Percentiles rank a stretch among this genome's conserved stretches.
These are phyloP conservation scores for Fusarium falciforme DNA, from an alignment of 2,329 filamentous ascomycete species.

Conservation along the genomic window DNA sequence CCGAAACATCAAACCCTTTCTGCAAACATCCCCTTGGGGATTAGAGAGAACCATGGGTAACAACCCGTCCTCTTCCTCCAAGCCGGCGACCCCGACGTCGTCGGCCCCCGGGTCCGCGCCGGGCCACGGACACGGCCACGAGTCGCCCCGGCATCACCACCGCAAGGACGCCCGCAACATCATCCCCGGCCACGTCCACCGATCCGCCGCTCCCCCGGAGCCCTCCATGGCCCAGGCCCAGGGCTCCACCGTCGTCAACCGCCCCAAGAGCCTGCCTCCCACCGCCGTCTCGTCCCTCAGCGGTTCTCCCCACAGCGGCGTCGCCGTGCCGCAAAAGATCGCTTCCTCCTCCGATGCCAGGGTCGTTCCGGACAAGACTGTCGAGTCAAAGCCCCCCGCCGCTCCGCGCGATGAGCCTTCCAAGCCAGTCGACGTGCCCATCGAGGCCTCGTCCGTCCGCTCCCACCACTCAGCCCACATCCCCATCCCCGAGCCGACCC, in stretches of 20 bases:
- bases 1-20: too few relatives aligned
- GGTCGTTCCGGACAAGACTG: slow-evolving; percentile 15
- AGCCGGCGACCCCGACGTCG: slow-evolving; percentile 49
- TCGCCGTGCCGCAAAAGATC: slow-evolving; percentile 44
- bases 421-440: slow-evolving; percentile 70
- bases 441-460: slow-evolving; percentile 53
- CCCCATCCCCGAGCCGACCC: slow-evolving; percentile 51
- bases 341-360: slow-evolving; percentile 34
- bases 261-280: slow-evolving; percentile 59
- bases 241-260: slow-evolving; percentile 63
- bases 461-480: slow-evolving; percentile 51
- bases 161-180: slow-evolving; percentile 59
- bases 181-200: slow-evolving; percentile 66
- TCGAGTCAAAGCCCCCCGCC: slow-evolving; percentile 36
- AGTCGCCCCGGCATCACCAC: slow-evolving; percentile 46
- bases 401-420: slow-evolving; percentile 53
- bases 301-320: slow-evolving; percentile 57
- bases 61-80: slow-evolving; percentile 53
- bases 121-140: slow-evolving; percentile 35
- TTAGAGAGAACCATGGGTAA: slow-evolving; percentile 49
- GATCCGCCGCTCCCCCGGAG: slow-evolving; percentile 70
- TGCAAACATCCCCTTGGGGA: slow-evolving; percentile 13
- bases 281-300: slow-evolving; percentile 62
- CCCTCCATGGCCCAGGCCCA: slow-evolving; percentile 70
- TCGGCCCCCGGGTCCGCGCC: slow-evolving; percentile 43